These are phyloP conservation scores for Pythium rhizo-oryzae DNA, from an alignment of 352 stramenopile genomes.

Conservation along the genomic window DNA sequence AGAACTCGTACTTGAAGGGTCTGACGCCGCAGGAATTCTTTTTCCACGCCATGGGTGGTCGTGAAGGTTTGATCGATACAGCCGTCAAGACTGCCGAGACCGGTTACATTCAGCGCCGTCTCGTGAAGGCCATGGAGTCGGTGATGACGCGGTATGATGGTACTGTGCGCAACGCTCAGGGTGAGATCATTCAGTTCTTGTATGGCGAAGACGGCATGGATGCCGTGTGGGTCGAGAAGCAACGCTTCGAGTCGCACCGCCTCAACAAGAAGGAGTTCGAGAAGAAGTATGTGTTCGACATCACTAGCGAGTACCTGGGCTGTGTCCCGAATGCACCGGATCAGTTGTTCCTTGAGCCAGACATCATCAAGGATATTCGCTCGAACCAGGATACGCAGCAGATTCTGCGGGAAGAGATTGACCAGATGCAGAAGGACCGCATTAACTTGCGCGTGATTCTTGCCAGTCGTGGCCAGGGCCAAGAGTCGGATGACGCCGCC, in stretches of 20 bases:
- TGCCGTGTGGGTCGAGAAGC: constrained; percentile 99
- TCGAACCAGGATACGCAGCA: constrained; percentile 94
- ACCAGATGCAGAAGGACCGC: constrained; percentile 95
- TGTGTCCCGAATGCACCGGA: constrained; percentile 83
- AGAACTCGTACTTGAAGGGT: constrained; percentile 99
- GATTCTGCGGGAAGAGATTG: constrained; percentile 93
- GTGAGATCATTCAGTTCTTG: constrained; percentile 88
- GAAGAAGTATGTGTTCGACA: constrained; percentile 92
- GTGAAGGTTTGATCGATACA: constrained; percentile 99
- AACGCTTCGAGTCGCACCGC: constrained; percentile 91
- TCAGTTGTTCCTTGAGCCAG: constrained; percentile 82
- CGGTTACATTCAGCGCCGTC: constrained; percentile 99
- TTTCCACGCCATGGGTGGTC: constrained; percentile 99
- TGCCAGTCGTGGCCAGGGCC: constrained; percentile 93
- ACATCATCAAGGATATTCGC: constrained; percentile 92
- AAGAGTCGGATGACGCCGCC: constrained; percentile 90
- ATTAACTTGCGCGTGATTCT: constrained; percentile 94
- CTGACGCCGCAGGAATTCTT: constrained; percentile 98
- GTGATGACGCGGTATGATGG: constrained; percentile 99
- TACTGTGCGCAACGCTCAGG: constrained; percentile 96
- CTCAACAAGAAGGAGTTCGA: constrained; percentile 95
- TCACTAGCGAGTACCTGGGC: constrained; percentile 94
- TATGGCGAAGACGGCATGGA: constrained; percentile 99
- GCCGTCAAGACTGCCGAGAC: constrained; percentile 99
- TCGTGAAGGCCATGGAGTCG: constrained; percentile 99